Evolutionary conservation across 345 rosid genomes (phyloP), one percentile per base, ranked within the genome.

Genomic region (Eucalyptus melliodora): DNA sequence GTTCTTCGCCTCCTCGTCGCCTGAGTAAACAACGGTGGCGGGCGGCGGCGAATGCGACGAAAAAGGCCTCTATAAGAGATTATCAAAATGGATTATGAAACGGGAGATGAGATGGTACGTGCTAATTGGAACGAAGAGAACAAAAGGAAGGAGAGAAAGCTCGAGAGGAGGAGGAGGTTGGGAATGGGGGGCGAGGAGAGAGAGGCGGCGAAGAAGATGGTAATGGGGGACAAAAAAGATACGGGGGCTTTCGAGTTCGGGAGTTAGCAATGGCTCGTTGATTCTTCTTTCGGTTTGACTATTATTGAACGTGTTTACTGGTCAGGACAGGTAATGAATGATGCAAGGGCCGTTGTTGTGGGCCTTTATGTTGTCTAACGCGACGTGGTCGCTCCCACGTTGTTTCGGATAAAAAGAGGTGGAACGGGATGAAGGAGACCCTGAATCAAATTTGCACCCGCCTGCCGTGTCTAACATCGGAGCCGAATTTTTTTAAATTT

Each of bases 181-280:
- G 83, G 47, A 77, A 87, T 56, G 67, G 88, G 86, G 86, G 97
- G 94, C 86, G 27, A 91, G 81, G 95, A 93, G 95, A 91, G 86
- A 94, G 92, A 93, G 87, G 91, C 90, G 97, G 95, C 90, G 90
- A 90, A 4, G 88, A 65, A 81, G 65, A 87, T 11, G 83, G 83
- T 21, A 11, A 77, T 40, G 26, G 92, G 90, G 62, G 30, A 53
- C 59, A 47, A 37, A 53, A 77, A 34, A 47, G 65, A 27, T 11
- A 30, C 87, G 40, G 44, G 91, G 34, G 87, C 77, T 85, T 85
- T 89, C 55, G 47, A 86, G 50, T n/a, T 82, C 47, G 30, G 1
- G 81, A 34, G 81, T 69, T 34, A 69, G 81, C 81, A 5, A 69
- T 17, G 81, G 44, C 44, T 34, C 4, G 13, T 37, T 11, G 83